Evolutionary conservation across 305 asterid genomes (phyloP), one percentile per base, ranked within the genome.

Genomic region (Solanum hybrid): DNA sequence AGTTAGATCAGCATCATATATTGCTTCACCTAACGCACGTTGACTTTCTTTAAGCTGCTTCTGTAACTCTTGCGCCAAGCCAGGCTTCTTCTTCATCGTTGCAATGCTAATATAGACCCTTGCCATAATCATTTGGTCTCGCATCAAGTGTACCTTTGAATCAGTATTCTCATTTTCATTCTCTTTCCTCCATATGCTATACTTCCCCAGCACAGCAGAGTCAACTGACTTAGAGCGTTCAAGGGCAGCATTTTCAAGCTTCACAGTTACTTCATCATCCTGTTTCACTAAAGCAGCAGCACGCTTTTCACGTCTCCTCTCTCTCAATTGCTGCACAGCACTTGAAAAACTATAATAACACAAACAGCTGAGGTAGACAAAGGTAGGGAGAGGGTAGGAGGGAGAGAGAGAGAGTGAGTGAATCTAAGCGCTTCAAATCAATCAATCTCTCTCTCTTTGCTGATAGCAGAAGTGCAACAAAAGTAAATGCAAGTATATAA

Each of bases 51-150:
- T 96, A 79, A 96, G 94, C 89, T 95, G 95, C 40, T 91, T 94
- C 90, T 96, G 99, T 89, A 98, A 93, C 92, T 95, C 98, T 72
- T 91, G 95, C 89, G 94, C 97, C 94, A 97, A 93, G 56, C 92
- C 94, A 84, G 88, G 90, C 92, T 95, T 96, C 92, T 94, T 93
- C 94, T 96, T 98, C 95, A 93, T 94, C 89, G 93, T 94, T 90
- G 99, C 99, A 90, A 97, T 95, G 94, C 98, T 95, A 88, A 91
- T 79, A 91, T 96, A 98, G 72, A 96, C 98, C 95, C 97, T 96
- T 66, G 99, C 98, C 98, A 97, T 95, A 88, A 96, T 97, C 94
- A 96, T 92, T 94, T 98, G 99, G 93, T 98, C 99, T 32, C 99
- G 97, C 91, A 98, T 94, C 95, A 98, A 92, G 66, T 98, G 98